These are phyloP conservation scores for Tetradesmus lagerheimii DNA, from an alignment of 139 green algal species.

Conservation along the genomic window DNA sequence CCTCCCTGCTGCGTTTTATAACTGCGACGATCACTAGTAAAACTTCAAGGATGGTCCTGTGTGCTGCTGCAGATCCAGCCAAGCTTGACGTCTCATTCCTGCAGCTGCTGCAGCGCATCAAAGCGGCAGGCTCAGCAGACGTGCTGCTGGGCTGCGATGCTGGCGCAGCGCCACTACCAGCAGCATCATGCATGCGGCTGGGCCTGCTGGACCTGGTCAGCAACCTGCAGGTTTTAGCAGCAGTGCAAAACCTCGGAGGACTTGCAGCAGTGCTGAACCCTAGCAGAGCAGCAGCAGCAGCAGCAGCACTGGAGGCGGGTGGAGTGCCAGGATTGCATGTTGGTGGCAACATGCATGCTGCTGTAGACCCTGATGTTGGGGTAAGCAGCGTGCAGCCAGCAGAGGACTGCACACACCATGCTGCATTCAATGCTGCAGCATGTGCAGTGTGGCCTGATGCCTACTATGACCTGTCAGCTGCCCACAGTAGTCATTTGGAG, in stretches of 20 bases:
- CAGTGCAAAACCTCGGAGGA: too few relatives aligned
- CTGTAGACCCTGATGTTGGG: too few relatives aligned
- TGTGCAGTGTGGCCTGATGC: constrained; percentile 18
- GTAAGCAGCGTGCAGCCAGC: too few relatives aligned
- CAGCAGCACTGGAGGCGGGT: too few relatives aligned
- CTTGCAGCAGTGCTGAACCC: neutral
- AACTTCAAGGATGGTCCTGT: too few relatives aligned
- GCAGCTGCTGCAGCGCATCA: neutral
- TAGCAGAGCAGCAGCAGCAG: too few relatives aligned
- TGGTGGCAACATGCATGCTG: neutral
- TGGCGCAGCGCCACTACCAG: constrained; percentile 27
- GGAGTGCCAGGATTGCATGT: too few relatives aligned
- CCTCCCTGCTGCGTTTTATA: too few relatives aligned
- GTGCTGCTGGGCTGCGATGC: constrained; percentile 33
- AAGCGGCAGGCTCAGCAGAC: neutral
- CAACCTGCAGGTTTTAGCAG: constrained; percentile 7
- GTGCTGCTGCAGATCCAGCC: constrained; percentile 2
- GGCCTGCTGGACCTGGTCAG: constrained; percentile 34
- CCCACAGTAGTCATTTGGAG: constrained; percentile 42
- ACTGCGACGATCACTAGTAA: too few relatives aligned
- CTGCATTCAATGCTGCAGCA: constrained; percentile 32
- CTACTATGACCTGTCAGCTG: constrained; percentile 48
- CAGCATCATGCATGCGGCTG: constrained; percentile 8
- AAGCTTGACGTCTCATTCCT: constrained; percentile 8
- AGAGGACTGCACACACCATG: too few relatives aligned